phyloP scores from a whole-genome alignment of 371 early-diverging fungal genomes.

The Rhizopus microsporus region DNA sequence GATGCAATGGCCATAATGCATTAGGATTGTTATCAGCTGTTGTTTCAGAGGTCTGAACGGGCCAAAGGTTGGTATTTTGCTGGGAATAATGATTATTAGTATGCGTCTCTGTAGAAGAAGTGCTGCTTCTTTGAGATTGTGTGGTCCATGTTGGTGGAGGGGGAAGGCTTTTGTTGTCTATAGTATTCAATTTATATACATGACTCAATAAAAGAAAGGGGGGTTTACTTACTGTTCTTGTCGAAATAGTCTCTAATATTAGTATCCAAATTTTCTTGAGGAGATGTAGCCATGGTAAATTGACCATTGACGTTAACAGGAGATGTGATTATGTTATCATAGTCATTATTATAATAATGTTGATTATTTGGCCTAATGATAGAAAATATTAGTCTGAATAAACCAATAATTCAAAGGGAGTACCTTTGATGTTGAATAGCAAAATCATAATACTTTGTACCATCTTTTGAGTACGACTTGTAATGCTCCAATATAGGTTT shows the following conservation, averaged over 20 bases:
- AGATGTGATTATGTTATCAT: slow-evolving; percentile 6
- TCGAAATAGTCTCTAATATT: slow-evolving; percentile 9
- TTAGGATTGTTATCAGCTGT: not conserved
- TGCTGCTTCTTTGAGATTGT: slow-evolving; percentile 22
- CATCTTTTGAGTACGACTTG: slow-evolving; percentile 26
- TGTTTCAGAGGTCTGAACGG: slow-evolving; percentile 10
- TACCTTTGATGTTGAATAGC: slow-evolving; percentile 15
- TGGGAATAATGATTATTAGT: not conserved
- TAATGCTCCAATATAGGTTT: slow-evolving; percentile 29
- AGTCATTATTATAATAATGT: slow-evolving; percentile 9
- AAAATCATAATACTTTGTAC: slow-evolving; percentile 26
- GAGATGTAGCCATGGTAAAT: slow-evolving; percentile 7
- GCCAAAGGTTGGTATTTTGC: slow-evolving; percentile 2
- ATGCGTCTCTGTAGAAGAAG: slow-evolving; percentile 17
- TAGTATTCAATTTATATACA: not conserved
- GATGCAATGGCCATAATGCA: slow-evolving; percentile 16
- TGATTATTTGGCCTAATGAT: not conserved
- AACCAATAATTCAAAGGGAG: slow-evolving; percentile 4
- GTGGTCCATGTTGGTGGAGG: slow-evolving; percentile 8
- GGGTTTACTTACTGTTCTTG: not conserved
- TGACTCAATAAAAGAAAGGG: not conserved
- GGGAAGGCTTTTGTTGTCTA: not conserved
- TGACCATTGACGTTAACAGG: slow-evolving; percentile 8
- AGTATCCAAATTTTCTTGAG: slow-evolving; percentile 15
- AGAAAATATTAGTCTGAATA: not conserved